phyloP scores from a whole-genome alignment of 331 rosid genomes.

The Pyrus hybrid region DNA sequence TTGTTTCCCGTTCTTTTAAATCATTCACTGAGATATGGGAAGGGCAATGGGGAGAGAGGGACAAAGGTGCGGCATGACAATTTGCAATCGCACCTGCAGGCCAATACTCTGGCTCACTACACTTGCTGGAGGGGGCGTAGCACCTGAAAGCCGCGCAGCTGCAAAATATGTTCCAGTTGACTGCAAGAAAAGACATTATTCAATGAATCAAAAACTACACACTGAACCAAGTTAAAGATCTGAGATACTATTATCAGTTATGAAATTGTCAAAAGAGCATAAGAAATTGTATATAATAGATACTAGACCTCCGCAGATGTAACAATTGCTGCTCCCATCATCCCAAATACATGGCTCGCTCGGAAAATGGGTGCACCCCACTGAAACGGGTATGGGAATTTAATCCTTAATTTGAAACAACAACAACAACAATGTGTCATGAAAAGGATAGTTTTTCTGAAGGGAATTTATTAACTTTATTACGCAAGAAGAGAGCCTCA shows the following conservation, averaged over 20 bases:
- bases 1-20: background rate
- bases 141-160: conserved; percentile 94
- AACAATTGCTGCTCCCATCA: conserved; percentile 97
- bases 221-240: no score
- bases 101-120: conserved; percentile 84
- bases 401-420: conserved; percentile 54
- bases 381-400: conserved; percentile 84
- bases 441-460: conserved; percentile 4
- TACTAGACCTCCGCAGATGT: conserved; percentile 71
- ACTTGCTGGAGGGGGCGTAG: conserved; percentile 86
- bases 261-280: background rate
- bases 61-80: background rate
- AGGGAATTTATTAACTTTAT: conserved; percentile 5
- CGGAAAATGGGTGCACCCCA: conserved; percentile 96
- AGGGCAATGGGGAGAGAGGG: background rate
- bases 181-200: conserved; percentile 37
- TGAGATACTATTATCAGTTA: background rate
- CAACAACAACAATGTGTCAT: background rate
- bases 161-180: conserved; percentile 80
- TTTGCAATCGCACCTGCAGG: conserved; percentile 51
- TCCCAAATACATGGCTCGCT: conserved; percentile 92
- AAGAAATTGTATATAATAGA: no score
- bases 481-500: background rate
- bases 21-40: background rate
- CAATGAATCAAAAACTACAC: background rate